Conservation (phyloP, 2,329 filamentous ascomycete genomes). For the Diaporthe ampelina region DNA sequence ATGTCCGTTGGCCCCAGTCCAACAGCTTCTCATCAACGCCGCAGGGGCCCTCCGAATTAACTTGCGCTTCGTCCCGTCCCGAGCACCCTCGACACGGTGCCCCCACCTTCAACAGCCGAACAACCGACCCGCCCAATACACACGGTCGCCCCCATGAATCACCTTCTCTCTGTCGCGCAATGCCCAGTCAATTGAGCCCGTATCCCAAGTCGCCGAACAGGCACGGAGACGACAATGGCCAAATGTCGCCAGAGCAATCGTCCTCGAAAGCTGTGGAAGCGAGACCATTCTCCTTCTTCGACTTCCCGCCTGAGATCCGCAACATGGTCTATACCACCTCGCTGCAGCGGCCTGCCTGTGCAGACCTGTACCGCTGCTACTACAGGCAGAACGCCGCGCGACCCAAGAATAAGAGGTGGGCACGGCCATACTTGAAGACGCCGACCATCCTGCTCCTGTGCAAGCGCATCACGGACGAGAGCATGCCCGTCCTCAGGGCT, state of each 20-base stretch:
- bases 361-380: slow-evolving; percentile 49
- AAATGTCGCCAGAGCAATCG: too few relatives aligned
- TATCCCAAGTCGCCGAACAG: neutral
- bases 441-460: slow-evolving; percentile 54
- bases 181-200: neutral
- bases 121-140: neutral
- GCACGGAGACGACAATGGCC: neutral
- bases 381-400: slow-evolving; percentile 45
- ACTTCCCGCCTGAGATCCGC: slow-evolving; percentile 52
- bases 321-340: slow-evolving; percentile 51
- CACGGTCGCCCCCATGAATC: neutral
- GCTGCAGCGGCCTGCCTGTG: slow-evolving; percentile 48
- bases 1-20: slow-evolving; percentile 2
- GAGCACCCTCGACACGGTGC: neutral
- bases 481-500: slow-evolving; percentile 47
- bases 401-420: neutral
- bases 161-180: neutral
- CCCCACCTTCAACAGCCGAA: neutral
- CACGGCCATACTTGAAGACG: slow-evolving; percentile 43
- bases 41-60: slow-evolving; percentile 14
- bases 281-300: slow-evolving; percentile 46
- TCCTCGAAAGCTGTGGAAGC: neutral
- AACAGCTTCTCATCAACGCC: neutral
- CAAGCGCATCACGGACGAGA: slow-evolving; percentile 52
- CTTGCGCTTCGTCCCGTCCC: slow-evolving; percentile 23